A percentile compares a stretch with the other conserved stretches of the same genome.
Evolutionary conservation across 2,329 filamentous ascomycete species (phyloP).

Genomic region (Colletotrichum sp.): DNA sequence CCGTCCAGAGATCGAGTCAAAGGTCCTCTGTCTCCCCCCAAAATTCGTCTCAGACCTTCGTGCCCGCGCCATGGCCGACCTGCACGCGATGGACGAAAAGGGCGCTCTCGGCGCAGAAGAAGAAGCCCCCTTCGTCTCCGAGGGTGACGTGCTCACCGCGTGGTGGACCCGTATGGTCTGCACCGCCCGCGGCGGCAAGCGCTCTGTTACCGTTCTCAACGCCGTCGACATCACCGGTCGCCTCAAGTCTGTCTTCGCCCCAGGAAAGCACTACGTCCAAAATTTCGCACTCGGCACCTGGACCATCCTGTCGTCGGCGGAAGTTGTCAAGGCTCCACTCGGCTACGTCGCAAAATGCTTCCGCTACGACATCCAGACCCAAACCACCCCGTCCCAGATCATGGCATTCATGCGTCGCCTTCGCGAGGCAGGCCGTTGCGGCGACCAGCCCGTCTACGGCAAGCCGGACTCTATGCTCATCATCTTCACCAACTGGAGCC

Average conservation of each 20-base stretch:
- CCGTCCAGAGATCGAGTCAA: slow-evolving; percentile 34
- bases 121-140: slow-evolving; percentile 43
- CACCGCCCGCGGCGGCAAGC: background rate
- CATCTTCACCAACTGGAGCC: slow-evolving; percentile 43
- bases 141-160: slow-evolving; percentile 49
- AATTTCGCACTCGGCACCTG: slow-evolving; percentile 28
- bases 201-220: slow-evolving; percentile 28
- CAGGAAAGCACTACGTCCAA: slow-evolving; percentile 27
- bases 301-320: slow-evolving; percentile 25
- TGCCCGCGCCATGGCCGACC: slow-evolving; percentile 33
- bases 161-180: slow-evolving; percentile 38
- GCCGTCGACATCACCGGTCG: slow-evolving; percentile 32
- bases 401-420: slow-evolving; percentile 30
- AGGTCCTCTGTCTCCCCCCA: slow-evolving; percentile 44
- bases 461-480: slow-evolving; percentile 35
- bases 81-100: slow-evolving; percentile 21
- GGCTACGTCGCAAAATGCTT: slow-evolving; percentile 31
- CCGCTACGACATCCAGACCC: slow-evolving; percentile 37
- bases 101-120: slow-evolving; percentile 4
- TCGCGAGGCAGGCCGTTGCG: slow-evolving; percentile 21
- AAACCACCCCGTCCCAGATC: slow-evolving; percentile 37
- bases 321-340: slow-evolving; percentile 27
- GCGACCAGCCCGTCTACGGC: slow-evolving; percentile 32
- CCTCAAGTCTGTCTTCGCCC: slow-evolving; percentile 22
- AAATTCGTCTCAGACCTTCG: slow-evolving; percentile 33